phyloP scores from a whole-genome alignment of 495 filamentous ascomycete genomes.

The Letharia columbiana region DNA sequence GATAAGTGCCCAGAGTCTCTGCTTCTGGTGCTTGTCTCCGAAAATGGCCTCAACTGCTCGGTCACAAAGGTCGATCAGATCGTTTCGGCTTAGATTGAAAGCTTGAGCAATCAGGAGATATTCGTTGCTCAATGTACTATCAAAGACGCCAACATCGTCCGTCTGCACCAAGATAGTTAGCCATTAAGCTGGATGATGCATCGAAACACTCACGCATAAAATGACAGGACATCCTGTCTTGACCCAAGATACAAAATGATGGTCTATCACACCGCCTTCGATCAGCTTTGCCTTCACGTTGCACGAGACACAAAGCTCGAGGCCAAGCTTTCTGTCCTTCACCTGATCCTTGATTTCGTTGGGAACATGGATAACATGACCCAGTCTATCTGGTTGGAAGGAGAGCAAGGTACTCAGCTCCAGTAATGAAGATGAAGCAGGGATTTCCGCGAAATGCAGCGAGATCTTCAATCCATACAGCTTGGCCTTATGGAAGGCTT shows the following conservation, averaged over 20 bases:
- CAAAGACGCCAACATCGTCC: constrained; percentile 81
- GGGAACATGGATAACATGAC: constrained; percentile 70
- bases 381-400: constrained; percentile 61
- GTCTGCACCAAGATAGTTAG: constrained; percentile 42
- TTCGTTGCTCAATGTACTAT: constrained; percentile 70
- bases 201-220: constrained; percentile 46
- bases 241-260: constrained; percentile 68
- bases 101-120: constrained; percentile 65
- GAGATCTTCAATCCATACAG: constrained; percentile 51
- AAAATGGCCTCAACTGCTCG: constrained; percentile 57
- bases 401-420: constrained; percentile 56
- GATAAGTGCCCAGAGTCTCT: constrained; percentile 35
- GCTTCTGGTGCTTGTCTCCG: constrained; percentile 51
- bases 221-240: constrained; percentile 43
- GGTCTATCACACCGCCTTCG: constrained; percentile 54
- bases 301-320: constrained; percentile 75
- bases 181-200: constrained; percentile 10
- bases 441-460: constrained; percentile 70
- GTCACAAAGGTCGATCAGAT: constrained; percentile 50
- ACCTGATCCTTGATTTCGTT: constrained; percentile 50
- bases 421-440: constrained; percentile 38
- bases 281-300: constrained; percentile 74
- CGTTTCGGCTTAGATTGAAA: constrained; percentile 48
- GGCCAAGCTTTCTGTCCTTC: constrained; percentile 41
- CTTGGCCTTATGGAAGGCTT: constrained; percentile 49